Evolutionary conservation across 192 early-diverging fungal species (phyloP), one percentile per base, ranked within the genome.

Genomic region (Ramicandelaber brevisporus): DNA sequence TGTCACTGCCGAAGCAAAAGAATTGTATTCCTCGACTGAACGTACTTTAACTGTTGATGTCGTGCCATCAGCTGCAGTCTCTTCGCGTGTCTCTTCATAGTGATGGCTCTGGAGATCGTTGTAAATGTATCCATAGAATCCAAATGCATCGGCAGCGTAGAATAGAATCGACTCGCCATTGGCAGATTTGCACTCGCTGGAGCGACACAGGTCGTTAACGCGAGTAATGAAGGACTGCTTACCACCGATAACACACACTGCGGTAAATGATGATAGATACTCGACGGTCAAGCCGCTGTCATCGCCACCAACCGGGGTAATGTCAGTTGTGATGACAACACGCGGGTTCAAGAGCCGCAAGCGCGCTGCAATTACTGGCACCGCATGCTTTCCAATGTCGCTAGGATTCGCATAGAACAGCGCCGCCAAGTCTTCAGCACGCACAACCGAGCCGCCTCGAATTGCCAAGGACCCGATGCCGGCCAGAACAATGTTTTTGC

Each of bases 401-500:
- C 27, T 54, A 28, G 47, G 44, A 1, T 44, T 40, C 14, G 70
- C 28, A 18, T 77, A 77, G 33, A 87, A 86, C 30, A 79, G 76
- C 8, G 75, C 53, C 1, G 68, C 75, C 13, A 88, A 41, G 40
- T 86, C 79, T 25, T 59, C 34, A 11, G 53, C 37, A 0, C 34
- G 47, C 0, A 86, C 74, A 0, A 30, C 31, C 5, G 49, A 36
- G 9, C 48, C 38, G 34, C 87, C 86, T 20, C 69, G 26, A 0
- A 97, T 32, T 0, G 70, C 73, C 8, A 97, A 41, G 0, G 50
- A 44, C 1, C 80, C 82, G 9, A 92, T 43, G 10, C 90, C 90
- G 0, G 87, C 71, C 4, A 97, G 55, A 0, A 83, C 82, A 21
- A 93, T 50, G 47, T 97, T 97, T 47, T 97, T 97, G 53, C 68